Conservation (phyloP, 164 flowering plant genomes). For the Vitis vinifera region ASM3070453v1 NC_081809.1:393001-393500, state of each 20-base stretch:
- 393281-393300: not conserved
- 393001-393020: not conserved
- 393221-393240: not conserved
- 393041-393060: constrained; percentile 64
- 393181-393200: constrained; percentile 10
- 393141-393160: constrained; percentile 78
- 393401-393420: not conserved
- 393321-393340: not conserved
- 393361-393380: not conserved
- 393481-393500: too few relatives aligned
- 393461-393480: too few relatives aligned
- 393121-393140: constrained; percentile 90
- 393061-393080: constrained; percentile 61
- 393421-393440: constrained; percentile 5
- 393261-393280: not conserved
- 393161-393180: constrained; percentile 45
- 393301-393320: not conserved
- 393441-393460: constrained; percentile 17
- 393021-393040: constrained; percentile 69
- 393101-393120: constrained; percentile 83
- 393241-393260: constrained; percentile 7
- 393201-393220: constrained; percentile 31
- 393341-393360: too few relatives aligned
- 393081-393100: constrained; percentile 77
- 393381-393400: not conserved